These are phyloP conservation scores for Yueomyces sp. DNA, from an alignment of 805 yeast genomes.

Conservation along the genomic window DNA sequence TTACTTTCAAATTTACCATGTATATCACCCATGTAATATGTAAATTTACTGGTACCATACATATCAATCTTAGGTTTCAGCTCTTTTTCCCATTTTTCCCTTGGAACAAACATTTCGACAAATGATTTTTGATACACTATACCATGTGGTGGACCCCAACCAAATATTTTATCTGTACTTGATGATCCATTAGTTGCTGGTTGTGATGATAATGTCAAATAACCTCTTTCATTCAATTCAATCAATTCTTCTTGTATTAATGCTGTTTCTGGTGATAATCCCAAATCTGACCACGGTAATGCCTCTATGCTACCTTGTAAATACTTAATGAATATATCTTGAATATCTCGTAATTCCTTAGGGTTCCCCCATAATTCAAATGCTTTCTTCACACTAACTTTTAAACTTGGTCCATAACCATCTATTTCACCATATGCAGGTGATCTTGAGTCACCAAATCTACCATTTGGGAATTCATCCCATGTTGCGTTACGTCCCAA, in stretches of 20 bases:
- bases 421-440: slow-evolving; percentile 98
- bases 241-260: slow-evolving; percentile 84
- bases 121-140: slow-evolving; percentile 85
- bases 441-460: slow-evolving; percentile 89
- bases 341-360: slow-evolving; percentile 40
- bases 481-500: slow-evolving; percentile 84
- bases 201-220: slow-evolving; percentile 87
- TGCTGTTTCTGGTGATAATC: slow-evolving; percentile 80
- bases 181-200: slow-evolving; percentile 78
- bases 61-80: slow-evolving; percentile 40
- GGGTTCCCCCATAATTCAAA: slow-evolving; percentile 75
- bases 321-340: slow-evolving; percentile 56
- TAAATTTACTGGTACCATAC: slow-evolving; percentile 32
- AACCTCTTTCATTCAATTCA: slow-evolving; percentile 57
- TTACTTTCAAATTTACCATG: slow-evolving; percentile 48
- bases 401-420: slow-evolving; percentile 89
- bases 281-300: slow-evolving; percentile 86
- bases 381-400: slow-evolving; percentile 56
- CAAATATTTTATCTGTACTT: slow-evolving; percentile 77
- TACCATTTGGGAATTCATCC: slow-evolving; percentile 95
- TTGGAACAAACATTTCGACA: slow-evolving; percentile 78
- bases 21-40: slow-evolving; percentile 65
- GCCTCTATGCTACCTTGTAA: slow-evolving; percentile 61
- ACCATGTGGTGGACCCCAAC: slow-evolving; percentile 96
- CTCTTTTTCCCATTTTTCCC: slow-evolving; percentile 47